These are phyloP conservation scores for Diaporthe citri DNA, from an alignment of 2,329 filamentous ascomycete genomes.

Conservation along the genomic window DNA sequence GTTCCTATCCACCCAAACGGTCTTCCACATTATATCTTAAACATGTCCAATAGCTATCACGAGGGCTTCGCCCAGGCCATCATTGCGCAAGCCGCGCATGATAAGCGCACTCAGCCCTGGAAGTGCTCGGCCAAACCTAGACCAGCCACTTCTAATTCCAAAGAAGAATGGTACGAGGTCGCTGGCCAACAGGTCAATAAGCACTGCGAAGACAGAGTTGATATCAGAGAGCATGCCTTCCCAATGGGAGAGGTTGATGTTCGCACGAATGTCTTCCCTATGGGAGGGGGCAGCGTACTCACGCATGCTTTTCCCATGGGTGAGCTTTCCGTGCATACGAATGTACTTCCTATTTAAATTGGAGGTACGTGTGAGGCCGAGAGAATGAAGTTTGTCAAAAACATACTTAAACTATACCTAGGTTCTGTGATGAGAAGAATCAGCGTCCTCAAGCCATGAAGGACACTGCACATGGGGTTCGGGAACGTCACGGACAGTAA, in stretches of 20 bases:
- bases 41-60: constrained; percentile 1
- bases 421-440: neutral
- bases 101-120: constrained; percentile 19
- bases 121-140: neutral
- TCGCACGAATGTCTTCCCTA: neutral
- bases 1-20: too few species aligned
- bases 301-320: neutral
- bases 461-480: neutral
- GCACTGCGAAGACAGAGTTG: neutral
- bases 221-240: neutral
- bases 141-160: neutral
- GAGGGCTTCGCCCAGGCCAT: neutral
- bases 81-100: neutral
- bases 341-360: neutral
- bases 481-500: neutral
- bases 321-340: neutral
- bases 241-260: neutral
- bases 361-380: neutral
- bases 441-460: neutral
- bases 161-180: constrained; percentile 10
- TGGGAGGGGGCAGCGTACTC: neutral
- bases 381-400: neutral
- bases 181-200: neutral
- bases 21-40: neutral
- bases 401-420: neutral